Evolutionary conservation across 768 basidiomycete species (phyloP), one percentile per base, ranked within the genome.

Genomic region (Lactarius quietus): DNA sequence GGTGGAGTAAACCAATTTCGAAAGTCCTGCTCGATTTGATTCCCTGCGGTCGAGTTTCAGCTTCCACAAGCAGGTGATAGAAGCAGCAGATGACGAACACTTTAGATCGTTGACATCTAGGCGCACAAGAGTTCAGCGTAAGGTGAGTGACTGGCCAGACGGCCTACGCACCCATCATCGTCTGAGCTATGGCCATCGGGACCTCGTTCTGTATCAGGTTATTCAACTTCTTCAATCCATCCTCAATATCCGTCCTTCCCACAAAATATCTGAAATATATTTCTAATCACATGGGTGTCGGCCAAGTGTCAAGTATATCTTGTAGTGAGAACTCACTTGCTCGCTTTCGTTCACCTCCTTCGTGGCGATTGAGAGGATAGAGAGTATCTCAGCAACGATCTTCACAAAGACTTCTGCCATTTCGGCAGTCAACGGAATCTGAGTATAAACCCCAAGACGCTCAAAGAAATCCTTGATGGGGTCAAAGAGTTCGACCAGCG

Each of bases 91-190:
- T 4, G 18, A 60, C 53, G 31, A 38, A 60, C 64, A 33, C n/a
- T 14, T 60, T 41, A n/a, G n/a, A 43, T 64, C 18, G 12, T 54
- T n/a, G 43, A 18, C 43, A n/a, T n/a, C 43, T 43, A 10, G n/a
- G n/a, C 9, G 4, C 9, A 23, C 43, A 5, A 5, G 0, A 0
- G 43, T 12, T 45, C 1, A 45, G n/a, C 10, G n/a, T 20, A 43
- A 43, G 23, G n/a, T 12, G 43, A 20, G 1, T 23, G 0, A 12
- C 1, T 45, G 1, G 0, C 10, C 43, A 7, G 43, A 23, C 0
- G 9, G 0, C n/a, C 10, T 5, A 10, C 43, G 43, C 43, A 45
- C 43, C 43, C 7, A 36, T 60, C 53, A 39, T 8, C 14, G 14
- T 28, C 28, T 45, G 43, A 45, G 43, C 43, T 12, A 23, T 23